Evolutionary conservation across 768 basidiomycete genomes (phyloP).

Genomic region (Lentinula sp.): DNA sequence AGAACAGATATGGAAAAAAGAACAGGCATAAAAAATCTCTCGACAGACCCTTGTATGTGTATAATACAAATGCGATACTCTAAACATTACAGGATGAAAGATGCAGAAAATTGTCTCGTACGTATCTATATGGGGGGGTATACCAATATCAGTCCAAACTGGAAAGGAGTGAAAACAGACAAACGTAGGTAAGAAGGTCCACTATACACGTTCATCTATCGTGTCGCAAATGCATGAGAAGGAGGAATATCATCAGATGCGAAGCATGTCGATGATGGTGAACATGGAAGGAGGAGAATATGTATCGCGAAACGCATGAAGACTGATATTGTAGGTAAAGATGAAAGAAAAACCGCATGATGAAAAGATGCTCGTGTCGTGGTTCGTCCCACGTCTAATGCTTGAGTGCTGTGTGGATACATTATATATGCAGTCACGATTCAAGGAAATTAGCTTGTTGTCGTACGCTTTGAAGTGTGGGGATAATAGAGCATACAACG

Average conservation of each 20-base stretch:
- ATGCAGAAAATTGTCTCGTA: conserved; percentile 48
- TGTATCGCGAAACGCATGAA: conserved; percentile 49
- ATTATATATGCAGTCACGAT: not conserved
- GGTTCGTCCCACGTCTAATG: conserved; percentile 6
- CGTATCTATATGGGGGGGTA: conserved; percentile 17
- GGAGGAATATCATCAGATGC: not conserved
- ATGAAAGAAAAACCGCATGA: conserved; percentile 35
- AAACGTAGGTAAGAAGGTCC: conserved; percentile 42
- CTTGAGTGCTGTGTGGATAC: not conserved
- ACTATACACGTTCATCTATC: conserved; percentile 3
- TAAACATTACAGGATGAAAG: conserved; percentile 6
- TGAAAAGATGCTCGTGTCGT: conserved; percentile 28
- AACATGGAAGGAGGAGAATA: conserved; percentile 25
- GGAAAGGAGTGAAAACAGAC: conserved; percentile 29
- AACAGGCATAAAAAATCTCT: conserved; percentile 9
- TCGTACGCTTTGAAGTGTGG: conserved; percentile 1
- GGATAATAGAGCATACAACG: conserved; percentile 2
- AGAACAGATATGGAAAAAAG: conserved; percentile 10
- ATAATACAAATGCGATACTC: not conserved
- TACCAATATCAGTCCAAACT: conserved; percentile 15
- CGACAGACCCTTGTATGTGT: conserved; percentile 5
- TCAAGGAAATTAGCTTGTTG: conserved; percentile 7
- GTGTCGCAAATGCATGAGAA: conserved; percentile 1
- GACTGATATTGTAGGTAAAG: conserved; percentile 30
- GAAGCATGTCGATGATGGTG: conserved; percentile 8